Evolutionary conservation across 306 rosid genomes (phyloP).

Genomic region (Albizia julibrissin): DNA sequence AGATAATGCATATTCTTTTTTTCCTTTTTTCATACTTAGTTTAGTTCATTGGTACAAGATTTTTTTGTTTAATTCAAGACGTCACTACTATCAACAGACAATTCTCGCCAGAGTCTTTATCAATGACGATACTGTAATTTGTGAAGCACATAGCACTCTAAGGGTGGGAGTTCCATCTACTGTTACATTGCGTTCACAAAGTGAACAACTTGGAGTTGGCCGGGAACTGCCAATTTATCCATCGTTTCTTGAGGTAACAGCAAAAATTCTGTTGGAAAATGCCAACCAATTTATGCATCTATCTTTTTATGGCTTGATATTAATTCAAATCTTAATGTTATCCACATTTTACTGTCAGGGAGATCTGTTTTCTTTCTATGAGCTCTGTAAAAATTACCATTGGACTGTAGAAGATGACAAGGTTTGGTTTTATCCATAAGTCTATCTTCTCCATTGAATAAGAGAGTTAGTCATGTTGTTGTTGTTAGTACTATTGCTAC

Average conservation of each 20-base stretch:
- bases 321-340: constrained; percentile 34
- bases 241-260: constrained; percentile 71
- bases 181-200: constrained; percentile 69
- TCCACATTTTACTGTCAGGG: constrained; percentile 58
- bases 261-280: constrained; percentile 19
- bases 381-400: constrained; percentile 80
- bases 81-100: constrained; percentile 52
- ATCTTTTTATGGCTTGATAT: not conserved
- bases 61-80: constrained; percentile 31
- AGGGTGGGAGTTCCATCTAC: constrained; percentile 78
- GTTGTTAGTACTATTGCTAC: not conserved
- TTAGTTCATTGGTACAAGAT: constrained; percentile 14
- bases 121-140: constrained; percentile 54
- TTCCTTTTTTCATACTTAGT: constrained; percentile 1
- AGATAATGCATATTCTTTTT: not conserved
- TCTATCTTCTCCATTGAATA: constrained; percentile 20
- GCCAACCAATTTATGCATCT: constrained; percentile 6
- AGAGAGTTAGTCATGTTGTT: not conserved
- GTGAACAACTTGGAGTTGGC: constrained; percentile 83
- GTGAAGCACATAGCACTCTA: constrained; percentile 65
- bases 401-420: constrained; percentile 90
- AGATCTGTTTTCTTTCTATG: constrained; percentile 78
- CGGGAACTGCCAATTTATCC: constrained; percentile 83
- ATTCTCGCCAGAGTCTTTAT: constrained; percentile 61
- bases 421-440: constrained; percentile 46